Conservation (phyloP, 139 green algal genomes). For the Chlamydomonas eustigma region DNA sequence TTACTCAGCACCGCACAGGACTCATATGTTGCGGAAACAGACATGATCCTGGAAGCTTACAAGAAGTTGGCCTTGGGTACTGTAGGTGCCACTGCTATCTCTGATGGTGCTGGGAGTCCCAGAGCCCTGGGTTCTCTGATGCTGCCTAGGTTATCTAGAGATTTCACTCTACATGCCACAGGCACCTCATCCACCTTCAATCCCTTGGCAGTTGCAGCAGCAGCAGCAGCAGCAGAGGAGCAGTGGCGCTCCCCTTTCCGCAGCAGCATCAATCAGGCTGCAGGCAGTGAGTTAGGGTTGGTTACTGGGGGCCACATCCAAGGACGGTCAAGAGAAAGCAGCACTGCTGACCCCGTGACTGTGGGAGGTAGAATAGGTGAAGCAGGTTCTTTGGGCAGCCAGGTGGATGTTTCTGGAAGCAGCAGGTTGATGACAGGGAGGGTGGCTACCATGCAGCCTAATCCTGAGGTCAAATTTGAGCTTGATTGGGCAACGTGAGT, state of each 20-base stretch:
- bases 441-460: background rate
- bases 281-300: no score
- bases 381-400: no score
- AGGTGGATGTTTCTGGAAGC: no score
- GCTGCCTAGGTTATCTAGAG: no score
- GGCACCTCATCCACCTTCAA: background rate
- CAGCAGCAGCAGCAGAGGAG: no score
- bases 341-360: background rate
- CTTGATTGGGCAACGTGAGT: constrained; percentile 4
- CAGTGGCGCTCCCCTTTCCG: background rate
- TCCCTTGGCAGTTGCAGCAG: background rate
- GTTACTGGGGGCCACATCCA: background rate
- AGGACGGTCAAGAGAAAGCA: background rate
- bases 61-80: background rate
- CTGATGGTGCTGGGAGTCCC: no score
- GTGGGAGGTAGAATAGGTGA: no score
- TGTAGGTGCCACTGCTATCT: background rate
- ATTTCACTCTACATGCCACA: background rate
- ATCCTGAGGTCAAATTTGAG: constrained; percentile 8
- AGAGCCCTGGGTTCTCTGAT: background rate
- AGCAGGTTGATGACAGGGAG: background rate
- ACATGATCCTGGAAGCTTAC: background rate
- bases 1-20: background rate
- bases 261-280: no score
- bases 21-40: background rate